Conservation (phyloP, 192 early-diverging fungal genomes). For the Phycomyces nitens region DNA sequence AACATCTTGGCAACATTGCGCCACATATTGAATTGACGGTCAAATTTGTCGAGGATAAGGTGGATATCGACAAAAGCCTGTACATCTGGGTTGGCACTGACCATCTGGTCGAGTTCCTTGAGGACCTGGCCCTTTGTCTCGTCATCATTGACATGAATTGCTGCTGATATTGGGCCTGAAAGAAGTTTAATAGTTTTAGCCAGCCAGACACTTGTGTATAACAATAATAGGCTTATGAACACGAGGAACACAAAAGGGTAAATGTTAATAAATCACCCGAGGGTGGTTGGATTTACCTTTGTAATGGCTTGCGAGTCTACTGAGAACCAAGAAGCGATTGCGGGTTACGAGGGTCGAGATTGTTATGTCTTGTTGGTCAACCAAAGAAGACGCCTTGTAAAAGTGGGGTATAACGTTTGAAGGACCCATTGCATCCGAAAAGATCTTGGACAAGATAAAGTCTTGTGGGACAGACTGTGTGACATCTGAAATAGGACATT, state of each 20-base stretch:
- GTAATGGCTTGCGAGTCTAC: conserved; percentile 44
- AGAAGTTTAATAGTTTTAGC: too few relatives aligned
- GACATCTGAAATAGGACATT: background rate
- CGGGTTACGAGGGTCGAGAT: conserved; percentile 51
- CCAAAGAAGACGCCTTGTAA: conserved; percentile 35
- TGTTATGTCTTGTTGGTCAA: conserved; percentile 49
- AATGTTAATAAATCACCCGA: background rate
- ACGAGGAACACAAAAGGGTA: background rate
- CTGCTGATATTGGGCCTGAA: conserved; percentile 53
- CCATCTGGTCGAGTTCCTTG: conserved; percentile 42
- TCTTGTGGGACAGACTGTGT: conserved; percentile 36
- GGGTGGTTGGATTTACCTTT: conserved; percentile 23
- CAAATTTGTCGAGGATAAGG: conserved; percentile 57
- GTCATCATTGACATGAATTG: conserved; percentile 54
- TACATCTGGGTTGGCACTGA: conserved; percentile 42
- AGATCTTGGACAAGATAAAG: conserved; percentile 50
- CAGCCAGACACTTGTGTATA: too few relatives aligned
- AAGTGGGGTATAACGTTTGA: conserved; percentile 54
- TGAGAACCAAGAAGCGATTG: conserved; percentile 46
- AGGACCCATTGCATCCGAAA: conserved; percentile 48
- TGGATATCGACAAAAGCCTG: conserved; percentile 52
- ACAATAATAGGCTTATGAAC: conserved; percentile 7
- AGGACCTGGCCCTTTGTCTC: conserved; percentile 44
- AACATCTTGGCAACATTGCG: conserved; percentile 61
- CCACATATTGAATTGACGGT: conserved; percentile 66